Conservation (phyloP, 257 asterid species). For the Ballota nigra region DNA sequence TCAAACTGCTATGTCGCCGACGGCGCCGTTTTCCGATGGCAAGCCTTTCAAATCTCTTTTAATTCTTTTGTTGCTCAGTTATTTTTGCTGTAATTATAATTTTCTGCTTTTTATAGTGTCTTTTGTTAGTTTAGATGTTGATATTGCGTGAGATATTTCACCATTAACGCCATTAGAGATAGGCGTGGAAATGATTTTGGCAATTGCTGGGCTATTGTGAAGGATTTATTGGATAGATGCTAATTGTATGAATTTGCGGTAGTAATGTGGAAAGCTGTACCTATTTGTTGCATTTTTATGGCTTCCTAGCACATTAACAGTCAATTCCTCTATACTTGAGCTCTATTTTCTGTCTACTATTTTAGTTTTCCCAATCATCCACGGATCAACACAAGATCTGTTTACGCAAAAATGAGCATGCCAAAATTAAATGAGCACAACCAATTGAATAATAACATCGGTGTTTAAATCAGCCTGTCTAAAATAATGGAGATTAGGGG, state of each 20-base stretch:
- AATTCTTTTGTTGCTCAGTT: neutral
- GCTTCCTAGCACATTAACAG: neutral
- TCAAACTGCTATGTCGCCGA: conserved; percentile 64
- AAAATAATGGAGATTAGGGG: neutral
- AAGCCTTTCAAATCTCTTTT: neutral
- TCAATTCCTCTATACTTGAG: neutral
- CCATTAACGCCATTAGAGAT: neutral
- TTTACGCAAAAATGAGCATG: neutral
- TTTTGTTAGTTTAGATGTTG: neutral
- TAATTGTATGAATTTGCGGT: conserved; percentile 7
- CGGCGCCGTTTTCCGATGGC: conserved; percentile 57
- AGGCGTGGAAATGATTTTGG: neutral
- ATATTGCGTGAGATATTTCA: neutral
- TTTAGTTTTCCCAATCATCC: neutral
- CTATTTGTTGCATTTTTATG: neutral
- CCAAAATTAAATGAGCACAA: neutral
- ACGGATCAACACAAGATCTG: neutral
- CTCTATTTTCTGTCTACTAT: neutral
- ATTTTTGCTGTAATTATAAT: neutral
- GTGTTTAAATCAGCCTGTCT: neutral
- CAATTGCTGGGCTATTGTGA: neutral
- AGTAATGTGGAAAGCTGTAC: neutral
- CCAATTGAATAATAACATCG: neutral
- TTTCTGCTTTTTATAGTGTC: neutral
- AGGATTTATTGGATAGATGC: neutral